Conservation (phyloP, 75 land plant species). For the Pseudotsuga menziesii region DNA sequence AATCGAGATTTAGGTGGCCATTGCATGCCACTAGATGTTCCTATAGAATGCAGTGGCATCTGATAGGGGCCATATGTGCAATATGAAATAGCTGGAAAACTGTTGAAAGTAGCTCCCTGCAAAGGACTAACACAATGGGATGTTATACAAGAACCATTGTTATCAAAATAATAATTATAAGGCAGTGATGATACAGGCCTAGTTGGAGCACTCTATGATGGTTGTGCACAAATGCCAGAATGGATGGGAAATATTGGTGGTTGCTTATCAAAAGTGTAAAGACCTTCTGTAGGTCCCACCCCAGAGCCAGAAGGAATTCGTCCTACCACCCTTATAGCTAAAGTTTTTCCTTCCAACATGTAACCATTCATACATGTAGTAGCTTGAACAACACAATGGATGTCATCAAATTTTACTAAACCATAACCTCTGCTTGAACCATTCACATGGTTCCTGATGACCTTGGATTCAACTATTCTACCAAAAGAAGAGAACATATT, state of each 20-base stretch:
- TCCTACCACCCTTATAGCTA: conserved; percentile 31
- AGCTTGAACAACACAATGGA: conserved; percentile 22
- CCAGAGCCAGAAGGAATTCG: conserved; percentile 7
- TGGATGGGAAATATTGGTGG: background rate
- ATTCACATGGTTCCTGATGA: conserved; percentile 27
- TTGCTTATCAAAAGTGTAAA: background rate
- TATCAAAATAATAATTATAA: background rate
- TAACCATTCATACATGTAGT: conserved; percentile 33
- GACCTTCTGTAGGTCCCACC: background rate
- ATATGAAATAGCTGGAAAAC: background rate
- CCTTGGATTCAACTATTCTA: conserved; percentile 12
- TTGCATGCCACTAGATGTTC: background rate
- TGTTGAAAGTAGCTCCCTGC: background rate
- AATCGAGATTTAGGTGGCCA: background rate
- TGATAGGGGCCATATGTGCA: background rate
- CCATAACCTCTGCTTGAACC: conserved; percentile 54
- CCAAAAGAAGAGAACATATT: conserved; percentile 45
- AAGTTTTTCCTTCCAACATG: conserved; percentile 24
- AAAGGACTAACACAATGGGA: background rate
- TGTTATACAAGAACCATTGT: background rate
- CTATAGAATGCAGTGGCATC: background rate
- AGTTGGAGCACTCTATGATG: background rate
- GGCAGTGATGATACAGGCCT: background rate
- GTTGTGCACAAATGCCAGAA: background rate
- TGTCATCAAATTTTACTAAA: conserved; percentile 39